A percentile compares a stretch with the other conserved stretches of the same genome.
These are phyloP conservation scores for Pseudopediastrum boryanum DNA, from an alignment of 139 green algal species.

Conservation along the genomic window DNA sequence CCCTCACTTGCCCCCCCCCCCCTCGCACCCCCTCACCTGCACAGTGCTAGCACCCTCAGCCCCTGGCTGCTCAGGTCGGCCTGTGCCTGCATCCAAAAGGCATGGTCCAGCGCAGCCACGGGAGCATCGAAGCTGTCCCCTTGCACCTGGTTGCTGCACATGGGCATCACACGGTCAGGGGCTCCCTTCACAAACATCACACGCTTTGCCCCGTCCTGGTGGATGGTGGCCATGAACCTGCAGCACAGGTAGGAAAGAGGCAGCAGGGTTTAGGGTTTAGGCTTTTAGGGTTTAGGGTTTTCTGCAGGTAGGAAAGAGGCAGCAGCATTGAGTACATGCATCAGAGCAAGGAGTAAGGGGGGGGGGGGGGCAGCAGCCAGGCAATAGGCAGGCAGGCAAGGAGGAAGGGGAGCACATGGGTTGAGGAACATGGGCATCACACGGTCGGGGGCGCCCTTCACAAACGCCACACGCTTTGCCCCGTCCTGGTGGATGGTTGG, in stretches of 20 bases:
- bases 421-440: slow-evolving; percentile 38
- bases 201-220: neutral
- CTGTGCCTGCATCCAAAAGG: slow-evolving; percentile 34
- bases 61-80: slow-evolving; percentile 40
- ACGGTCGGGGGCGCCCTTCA: slow-evolving; percentile 50
- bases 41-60: slow-evolving; percentile 46
- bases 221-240: slow-evolving; percentile 50
- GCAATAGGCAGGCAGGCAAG: too few relatives aligned
- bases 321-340: too few relatives aligned
- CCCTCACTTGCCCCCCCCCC: too few relatives aligned
- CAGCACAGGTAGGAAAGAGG: neutral
- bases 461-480: slow-evolving; percentile 25
- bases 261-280: too few relatives aligned
- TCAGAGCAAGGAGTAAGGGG: too few relatives aligned
- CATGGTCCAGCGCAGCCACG: neutral
- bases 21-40: too few relatives aligned
- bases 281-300: too few relatives aligned
- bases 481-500: slow-evolving; percentile 34
- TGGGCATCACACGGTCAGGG: slow-evolving; percentile 40
- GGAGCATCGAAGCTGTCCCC: neutral
- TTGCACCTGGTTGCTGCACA: slow-evolving; percentile 34
- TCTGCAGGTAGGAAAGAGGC: too few relatives aligned
- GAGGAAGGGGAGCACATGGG: too few relatives aligned
- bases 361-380: too few relatives aligned
- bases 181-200: slow-evolving; percentile 52